Evolutionary conservation across 768 basidiomycete species (phyloP).

Genomic region (Pilatotrama ljubarskyi): DNA sequence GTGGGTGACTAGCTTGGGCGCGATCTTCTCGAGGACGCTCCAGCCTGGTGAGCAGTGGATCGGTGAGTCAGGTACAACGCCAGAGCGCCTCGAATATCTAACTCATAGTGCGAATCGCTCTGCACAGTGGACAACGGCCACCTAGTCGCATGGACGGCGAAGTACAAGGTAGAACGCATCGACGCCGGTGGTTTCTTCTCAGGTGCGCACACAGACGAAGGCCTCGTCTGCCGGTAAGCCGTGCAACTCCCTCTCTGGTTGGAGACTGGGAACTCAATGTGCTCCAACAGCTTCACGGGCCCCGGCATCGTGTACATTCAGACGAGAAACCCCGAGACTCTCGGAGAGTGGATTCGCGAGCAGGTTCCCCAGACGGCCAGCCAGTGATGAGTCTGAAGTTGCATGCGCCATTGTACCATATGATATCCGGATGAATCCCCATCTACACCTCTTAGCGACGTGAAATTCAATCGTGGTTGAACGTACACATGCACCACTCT

Average conservation of each 20-base stretch:
- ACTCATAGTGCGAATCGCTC: no score
- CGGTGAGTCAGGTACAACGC: constrained; percentile 17
- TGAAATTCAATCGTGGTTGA: no score
- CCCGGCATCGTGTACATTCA: constrained; percentile 37
- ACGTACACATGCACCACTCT: neutral
- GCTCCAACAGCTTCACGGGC: constrained; percentile 31
- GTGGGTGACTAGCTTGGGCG: constrained; percentile 35
- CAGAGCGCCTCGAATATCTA: neutral
- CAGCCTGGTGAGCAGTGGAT: constrained; percentile 35
- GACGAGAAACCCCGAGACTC: constrained; percentile 33
- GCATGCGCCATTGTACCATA: neutral
- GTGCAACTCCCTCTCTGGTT: neutral
- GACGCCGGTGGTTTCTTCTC: constrained; percentile 34
- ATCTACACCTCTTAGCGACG: no score
- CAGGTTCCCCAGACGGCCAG: constrained; percentile 21
- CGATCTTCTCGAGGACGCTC: constrained; percentile 32
- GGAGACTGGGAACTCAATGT: neutral
- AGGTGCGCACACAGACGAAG: constrained; percentile 33
- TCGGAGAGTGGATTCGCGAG: constrained; percentile 32
- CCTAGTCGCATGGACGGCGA: constrained; percentile 37
- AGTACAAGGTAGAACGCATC: constrained; percentile 36
- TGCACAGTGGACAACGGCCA: constrained; percentile 35
- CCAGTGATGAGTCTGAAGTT: neutral
- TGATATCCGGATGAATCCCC: neutral
- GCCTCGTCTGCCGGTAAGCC: constrained; percentile 34